Evolutionary conservation across 2,329 filamentous ascomycete species (phyloP), one percentile per base, ranked within the genome.

Genomic region (Fusarium nurragi): DNA sequence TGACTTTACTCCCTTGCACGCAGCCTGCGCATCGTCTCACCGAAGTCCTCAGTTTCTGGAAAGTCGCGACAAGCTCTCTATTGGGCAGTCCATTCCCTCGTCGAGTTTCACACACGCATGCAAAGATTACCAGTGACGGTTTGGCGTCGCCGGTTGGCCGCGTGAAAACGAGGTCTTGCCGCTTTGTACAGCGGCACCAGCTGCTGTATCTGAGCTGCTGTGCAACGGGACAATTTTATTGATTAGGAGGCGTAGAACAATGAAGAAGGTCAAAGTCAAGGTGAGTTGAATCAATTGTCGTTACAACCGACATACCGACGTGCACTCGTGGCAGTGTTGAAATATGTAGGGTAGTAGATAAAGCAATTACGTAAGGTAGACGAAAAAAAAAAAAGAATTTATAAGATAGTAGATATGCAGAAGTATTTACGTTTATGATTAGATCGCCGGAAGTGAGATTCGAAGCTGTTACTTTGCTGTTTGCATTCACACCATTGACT

Each of bases 171-270:
- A 71, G 68, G 69, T 57, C 38, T 59, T 60, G 38, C 48, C 39
- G 58, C 62, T 52, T 65, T 60, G 47, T 68, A 71, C 68, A 32
- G 47, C 64, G 30, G 54, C 51, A 58, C 59, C 57, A 55, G 58
- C 51, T 72, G 64, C 70, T 62, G 61, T 67, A 72, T 72, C 70
- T 69, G 26, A 38, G 18, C 55, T 60, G 55, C 28, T 50, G 68
- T 66, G 55, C 30, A 47, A 40, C 57, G 32, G 34, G 11, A 18
- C 40, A 43, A 45, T 47, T 44, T 32, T 40, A 45, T 48, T 46
- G 41, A 61, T 43, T 25, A 37, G 38, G 44, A 49, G 37, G 48
- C 16, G 41, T 60, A 41, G 32, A 54, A 54, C 48, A 28, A 13
- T 32, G n/a, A 36, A 30, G 34, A 50, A 58, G 19, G 21, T 26